phyloP scores from a whole-genome alignment of 768 basidiomycete species.

The Kwoniella sp. region DNA sequence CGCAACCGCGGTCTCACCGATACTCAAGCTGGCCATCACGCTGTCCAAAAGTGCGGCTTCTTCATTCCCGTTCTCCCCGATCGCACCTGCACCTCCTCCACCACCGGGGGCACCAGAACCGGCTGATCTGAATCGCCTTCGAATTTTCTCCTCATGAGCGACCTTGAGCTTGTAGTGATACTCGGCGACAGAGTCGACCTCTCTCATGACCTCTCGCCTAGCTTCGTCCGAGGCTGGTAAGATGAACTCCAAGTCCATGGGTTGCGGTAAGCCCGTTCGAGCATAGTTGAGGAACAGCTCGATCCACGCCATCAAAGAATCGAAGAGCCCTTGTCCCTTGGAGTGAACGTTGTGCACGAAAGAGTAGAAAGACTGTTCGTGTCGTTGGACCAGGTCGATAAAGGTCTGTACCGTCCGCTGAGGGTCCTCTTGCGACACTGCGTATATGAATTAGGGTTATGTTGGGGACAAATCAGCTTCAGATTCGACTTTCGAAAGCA shows the following conservation, averaged over 20 bases:
- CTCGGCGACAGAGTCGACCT: conserved; percentile 83
- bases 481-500: too few species aligned
- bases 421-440: conserved; percentile 83
- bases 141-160: conserved; percentile 84
- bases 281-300: conserved; percentile 89
- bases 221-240: conserved; percentile 80
- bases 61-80: conserved; percentile 66
- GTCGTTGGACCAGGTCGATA: conserved; percentile 87
- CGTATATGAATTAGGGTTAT: background rate
- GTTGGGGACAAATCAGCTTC: background rate
- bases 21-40: conserved; percentile 77
- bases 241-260: conserved; percentile 81
- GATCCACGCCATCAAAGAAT: conserved; percentile 93
- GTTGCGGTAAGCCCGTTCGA: conserved; percentile 78
- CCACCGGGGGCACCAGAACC: conserved; percentile 42
- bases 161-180: conserved; percentile 96
- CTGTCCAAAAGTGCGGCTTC: conserved; percentile 81
- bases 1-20: conserved; percentile 75
- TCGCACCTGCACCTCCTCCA: conserved; percentile 2
- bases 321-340: conserved; percentile 91
- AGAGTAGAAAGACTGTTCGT: conserved; percentile 92
- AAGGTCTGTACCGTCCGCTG: conserved; percentile 85
- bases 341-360: conserved; percentile 99
- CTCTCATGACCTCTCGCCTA: conserved; percentile 73
- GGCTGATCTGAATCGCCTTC: conserved; percentile 74